Evolutionary conservation across 176 grass and related monocot species (phyloP).

Genomic region (Carex parvula): DNA sequence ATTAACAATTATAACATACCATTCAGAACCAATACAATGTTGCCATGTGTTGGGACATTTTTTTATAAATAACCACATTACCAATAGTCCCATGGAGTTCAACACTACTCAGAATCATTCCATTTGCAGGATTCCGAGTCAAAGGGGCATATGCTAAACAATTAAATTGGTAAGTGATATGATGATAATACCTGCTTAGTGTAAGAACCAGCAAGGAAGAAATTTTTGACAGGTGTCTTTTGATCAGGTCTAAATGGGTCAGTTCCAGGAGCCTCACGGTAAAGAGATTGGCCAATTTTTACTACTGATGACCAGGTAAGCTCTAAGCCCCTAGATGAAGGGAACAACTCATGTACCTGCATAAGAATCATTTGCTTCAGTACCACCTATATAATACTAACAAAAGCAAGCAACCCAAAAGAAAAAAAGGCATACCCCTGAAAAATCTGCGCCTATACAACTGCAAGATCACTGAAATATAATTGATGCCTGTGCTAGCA

Average conservation of each 20-base stretch:
- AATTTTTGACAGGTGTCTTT: conserved; percentile 87
- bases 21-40: background rate
- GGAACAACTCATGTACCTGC: conserved; percentile 85
- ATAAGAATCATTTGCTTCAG: conserved; percentile 3
- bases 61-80: background rate
- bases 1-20: background rate
- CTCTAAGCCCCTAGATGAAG: conserved; percentile 70
- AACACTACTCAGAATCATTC: conserved; percentile 9
- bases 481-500: background rate
- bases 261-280: conserved; percentile 92
- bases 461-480: background rate
- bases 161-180: background rate
- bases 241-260: conserved; percentile 98
- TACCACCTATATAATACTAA: conserved; percentile 13
- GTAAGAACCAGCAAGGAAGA: conserved; percentile 94
- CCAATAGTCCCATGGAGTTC: background rate
- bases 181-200: conserved; percentile 72
- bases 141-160: background rate
- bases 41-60: background rate
- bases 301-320: conserved; percentile 88
- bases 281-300: conserved; percentile 88
- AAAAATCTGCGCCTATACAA: background rate
- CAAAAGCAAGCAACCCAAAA: background rate
- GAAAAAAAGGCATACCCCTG: background rate
- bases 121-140: background rate